Base-by-base conservation (phyloP, 2,329 filamentous ascomycete genomes). In the Tolypocladium inflatum region DNA sequence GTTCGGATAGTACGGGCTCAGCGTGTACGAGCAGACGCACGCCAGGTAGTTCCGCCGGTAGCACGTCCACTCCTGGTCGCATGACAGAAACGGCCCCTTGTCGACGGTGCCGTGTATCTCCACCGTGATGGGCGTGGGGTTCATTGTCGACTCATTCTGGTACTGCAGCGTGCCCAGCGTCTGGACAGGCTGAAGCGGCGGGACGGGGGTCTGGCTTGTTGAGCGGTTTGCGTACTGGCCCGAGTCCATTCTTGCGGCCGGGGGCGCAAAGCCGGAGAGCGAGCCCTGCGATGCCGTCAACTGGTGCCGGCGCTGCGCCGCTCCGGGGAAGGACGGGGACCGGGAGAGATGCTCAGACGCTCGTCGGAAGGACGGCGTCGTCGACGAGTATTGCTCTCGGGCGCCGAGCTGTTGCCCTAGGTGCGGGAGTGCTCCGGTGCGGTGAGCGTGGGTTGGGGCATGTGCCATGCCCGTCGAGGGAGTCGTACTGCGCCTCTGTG, bases 1-100 rank as follows among this genome's bases (percentile, higher is more conserved):
- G n/a, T 70, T 74, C 1, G 75, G 72, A 56, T 74, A 76, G 59
- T 77, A 74, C 2, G 88, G 89, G 45, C 79, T 78, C 30, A 96
- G 75, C 15, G 81, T 81, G 72, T 87, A 96, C 3, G 88, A 90
- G 70, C 90, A 93, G 55, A 87, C 84, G 56, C 94, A 91, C 0
- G 89, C 87, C 70, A 96, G 94, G 73, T 96, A 96, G 70, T 96
- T 96, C 50, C 92, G 82, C 39, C 91, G 82, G 70, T 96, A 96
- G 74, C 91, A 96, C 0, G 91, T 96, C 91, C 91, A 96, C 65
- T 92, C 90, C 21, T 83, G 80, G 57, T 95, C 91, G 4, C 55
- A 53, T 7, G 81, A 82, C 41, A 86, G 77, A 69, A 96, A 96
- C 74, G 96, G 95, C 0, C 91, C 91, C 66, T 96, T 95, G 70